These are phyloP conservation scores for Urtica urens DNA, from an alignment of 306 rosid genomes.

Conservation along the genomic window DNA sequence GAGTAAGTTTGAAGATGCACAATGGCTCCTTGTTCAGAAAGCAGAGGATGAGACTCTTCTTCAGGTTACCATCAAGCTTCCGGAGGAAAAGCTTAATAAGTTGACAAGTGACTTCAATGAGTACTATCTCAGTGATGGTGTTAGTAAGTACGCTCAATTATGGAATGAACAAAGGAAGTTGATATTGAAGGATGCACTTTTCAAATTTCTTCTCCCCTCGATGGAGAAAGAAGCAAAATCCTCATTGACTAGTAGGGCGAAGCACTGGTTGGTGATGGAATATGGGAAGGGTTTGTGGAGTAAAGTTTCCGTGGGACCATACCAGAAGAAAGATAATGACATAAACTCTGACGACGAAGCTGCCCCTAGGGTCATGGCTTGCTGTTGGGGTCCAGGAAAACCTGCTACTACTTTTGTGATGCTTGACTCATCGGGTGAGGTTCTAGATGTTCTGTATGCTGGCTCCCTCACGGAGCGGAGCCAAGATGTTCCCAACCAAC, in stretches of 20 bases:
- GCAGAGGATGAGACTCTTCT: slow-evolving; percentile 94
- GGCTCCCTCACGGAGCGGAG: slow-evolving; percentile 82
- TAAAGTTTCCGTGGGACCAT: slow-evolving; percentile 90
- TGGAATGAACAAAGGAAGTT: slow-evolving; percentile 98
- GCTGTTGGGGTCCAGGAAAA: slow-evolving; percentile 99
- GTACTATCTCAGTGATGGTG: slow-evolving; percentile 89
- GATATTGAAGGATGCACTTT: slow-evolving; percentile 80
- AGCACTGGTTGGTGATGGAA: slow-evolving; percentile 70
- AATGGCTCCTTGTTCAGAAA: slow-evolving; percentile 95
- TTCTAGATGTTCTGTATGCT: slow-evolving; percentile 80
- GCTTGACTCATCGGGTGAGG: slow-evolving; percentile 94
- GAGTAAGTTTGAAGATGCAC: slow-evolving; percentile 74
- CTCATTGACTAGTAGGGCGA: slow-evolving; percentile 57
- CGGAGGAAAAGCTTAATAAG: slow-evolving; percentile 60
- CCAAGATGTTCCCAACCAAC: slow-evolving; percentile 72
- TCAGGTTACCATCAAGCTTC: slow-evolving; percentile 80
- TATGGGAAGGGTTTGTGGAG: slow-evolving; percentile 83
- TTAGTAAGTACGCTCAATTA: slow-evolving; percentile 89
- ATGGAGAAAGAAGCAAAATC: slow-evolving; percentile 96
- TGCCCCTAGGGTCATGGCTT: slow-evolving; percentile 96
- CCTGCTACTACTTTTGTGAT: slow-evolving; percentile 92
- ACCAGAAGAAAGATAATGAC: slow-evolving; percentile 85
- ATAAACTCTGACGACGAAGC: slow-evolving; percentile 75
- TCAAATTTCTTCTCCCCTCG: slow-evolving; percentile 72
- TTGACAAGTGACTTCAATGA: slow-evolving; percentile 70